Base-by-base conservation (phyloP, 2,329 filamentous ascomycete genomes). In the Penicillium capsulatum region DNA sequence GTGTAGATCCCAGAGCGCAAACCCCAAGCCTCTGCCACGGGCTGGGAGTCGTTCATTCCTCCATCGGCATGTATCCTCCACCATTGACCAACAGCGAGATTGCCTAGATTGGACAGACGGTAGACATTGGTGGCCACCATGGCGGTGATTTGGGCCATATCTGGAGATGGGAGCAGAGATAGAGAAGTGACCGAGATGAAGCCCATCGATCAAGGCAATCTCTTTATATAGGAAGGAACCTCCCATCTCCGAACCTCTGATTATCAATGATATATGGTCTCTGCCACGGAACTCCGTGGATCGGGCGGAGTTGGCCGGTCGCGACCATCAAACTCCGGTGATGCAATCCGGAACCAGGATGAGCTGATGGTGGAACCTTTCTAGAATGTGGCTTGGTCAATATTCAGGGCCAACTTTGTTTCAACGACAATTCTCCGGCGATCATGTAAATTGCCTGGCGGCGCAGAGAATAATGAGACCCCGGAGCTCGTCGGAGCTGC, bases 391-490 rank as follows among this genome's bases (percentile, higher is more conserved):
- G n/a, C n/a, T n/a, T n/a, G n/a, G n/a, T n/a, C n/a, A n/a, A n/a
- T n/a, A n/a, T n/a, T n/a, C n/a, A n/a, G n/a, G n/a, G n/a, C n/a
- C n/a, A n/a, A n/a, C n/a, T n/a, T n/a, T n/a, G n/a, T n/a, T n/a
- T n/a, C n/a, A n/a, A n/a, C n/a, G n/a, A n/a, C n/a, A n/a, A n/a
- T n/a, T n/a, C n/a, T n/a, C n/a, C n/a, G n/a, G n/a, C n/a, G 9
- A 24, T 42, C 32, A 42, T 10, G 24, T 3, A 32, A 50, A 51
- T 38, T 54, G 51, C 17, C 44, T 32, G 13, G 42, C 20, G 4
- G 51, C 51, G 36, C 51, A 53, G 13, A 47, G 41, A 22, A 54
- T 41, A 19, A 54, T 39, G 11, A 54, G 44, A 17, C 26, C 24
- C 28, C 50, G 40, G 3, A 54, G 40, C 28, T 48, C 45, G 27